Percentiles rank a stretch among this genome's conserved stretches.
Evolutionary conservation across 2,329 filamentous ascomycete species (phyloP).

Genomic region (Claviceps sorghi): DNA sequence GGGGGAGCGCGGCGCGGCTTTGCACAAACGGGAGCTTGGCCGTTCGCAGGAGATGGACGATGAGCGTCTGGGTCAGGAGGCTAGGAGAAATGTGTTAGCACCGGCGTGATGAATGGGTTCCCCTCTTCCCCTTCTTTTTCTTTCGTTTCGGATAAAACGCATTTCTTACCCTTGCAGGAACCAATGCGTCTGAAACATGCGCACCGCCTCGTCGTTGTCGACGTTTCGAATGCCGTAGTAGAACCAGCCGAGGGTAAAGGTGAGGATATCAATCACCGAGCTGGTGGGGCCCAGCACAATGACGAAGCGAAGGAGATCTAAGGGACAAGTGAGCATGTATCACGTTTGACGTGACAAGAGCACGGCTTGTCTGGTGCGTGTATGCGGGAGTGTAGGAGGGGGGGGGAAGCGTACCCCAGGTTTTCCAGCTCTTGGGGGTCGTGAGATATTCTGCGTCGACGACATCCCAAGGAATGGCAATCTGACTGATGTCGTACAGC

Average conservation of each 20-base stretch:
- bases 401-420: conserved; percentile 3
- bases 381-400: no score
- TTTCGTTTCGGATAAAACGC: neutral
- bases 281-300: conserved; percentile 15
- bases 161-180: conserved; percentile 13
- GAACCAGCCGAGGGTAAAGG: conserved; percentile 12
- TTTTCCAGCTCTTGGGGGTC: conserved; percentile 14
- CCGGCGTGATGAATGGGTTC: neutral
- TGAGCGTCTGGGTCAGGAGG: conserved; percentile 16
- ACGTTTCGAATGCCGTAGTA: conserved; percentile 11
- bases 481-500: conserved; percentile 17
- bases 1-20: conserved; percentile 9
- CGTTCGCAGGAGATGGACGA: conserved; percentile 15
- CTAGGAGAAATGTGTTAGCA: neutral
- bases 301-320: conserved; percentile 16
- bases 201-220: conserved; percentile 6
- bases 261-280: conserved; percentile 15
- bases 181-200: conserved; percentile 14
- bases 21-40: conserved; percentile 14
- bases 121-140: neutral
- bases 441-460: conserved; percentile 15
- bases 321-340: neutral
- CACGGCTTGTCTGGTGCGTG: neutral
- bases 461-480: conserved; percentile 16
- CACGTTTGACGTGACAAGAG: neutral